phyloP scores from a whole-genome alignment of 1,139 yeast species.

The Geotrichum phurueaensis region DNA sequence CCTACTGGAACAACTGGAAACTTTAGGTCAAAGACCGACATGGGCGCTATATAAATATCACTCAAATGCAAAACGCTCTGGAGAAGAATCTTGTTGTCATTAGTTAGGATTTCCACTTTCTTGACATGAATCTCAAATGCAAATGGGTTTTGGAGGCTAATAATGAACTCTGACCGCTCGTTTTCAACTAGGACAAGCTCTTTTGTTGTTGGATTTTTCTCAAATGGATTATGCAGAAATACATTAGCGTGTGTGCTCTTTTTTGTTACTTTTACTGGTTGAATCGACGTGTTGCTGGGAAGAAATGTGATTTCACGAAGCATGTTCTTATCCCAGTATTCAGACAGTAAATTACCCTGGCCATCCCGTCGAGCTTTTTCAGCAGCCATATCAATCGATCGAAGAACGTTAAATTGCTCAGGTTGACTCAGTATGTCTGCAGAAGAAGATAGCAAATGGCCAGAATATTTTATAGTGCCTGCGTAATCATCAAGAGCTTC shows the following conservation, averaged over 20 bases:
- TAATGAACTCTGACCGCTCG: constrained; percentile 36
- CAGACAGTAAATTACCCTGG: constrained; percentile 29
- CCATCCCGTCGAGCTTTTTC: constrained; percentile 15
- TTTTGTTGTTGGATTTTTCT: constrained; percentile 22
- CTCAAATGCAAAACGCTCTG: constrained; percentile 11
- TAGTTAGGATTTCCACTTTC: constrained; percentile 38
- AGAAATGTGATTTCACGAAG: constrained; percentile 43
- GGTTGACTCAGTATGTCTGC: constrained; percentile 44
- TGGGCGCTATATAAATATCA: constrained; percentile 39
- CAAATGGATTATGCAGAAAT: constrained; percentile 41
- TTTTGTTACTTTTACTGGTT: background rate
- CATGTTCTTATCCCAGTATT: constrained; percentile 67
- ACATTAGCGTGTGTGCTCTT: constrained; percentile 16
- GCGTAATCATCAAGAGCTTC: constrained; percentile 45
- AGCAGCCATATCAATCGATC: constrained; percentile 29
- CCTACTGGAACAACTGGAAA: constrained; percentile 42
- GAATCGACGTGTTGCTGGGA: background rate
- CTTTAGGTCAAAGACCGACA: constrained; percentile 37
- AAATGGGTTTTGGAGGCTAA: constrained; percentile 74
- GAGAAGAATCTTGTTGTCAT: constrained; percentile 20
- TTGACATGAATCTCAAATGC: constrained; percentile 62
- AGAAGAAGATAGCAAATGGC: constrained; percentile 49
- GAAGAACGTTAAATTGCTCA: constrained; percentile 42
- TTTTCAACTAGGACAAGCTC: constrained; percentile 43
- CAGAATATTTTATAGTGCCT: constrained; percentile 44